Conservation (phyloP, 805 yeast species). For the Zygoascus ofunaensis region DNA sequence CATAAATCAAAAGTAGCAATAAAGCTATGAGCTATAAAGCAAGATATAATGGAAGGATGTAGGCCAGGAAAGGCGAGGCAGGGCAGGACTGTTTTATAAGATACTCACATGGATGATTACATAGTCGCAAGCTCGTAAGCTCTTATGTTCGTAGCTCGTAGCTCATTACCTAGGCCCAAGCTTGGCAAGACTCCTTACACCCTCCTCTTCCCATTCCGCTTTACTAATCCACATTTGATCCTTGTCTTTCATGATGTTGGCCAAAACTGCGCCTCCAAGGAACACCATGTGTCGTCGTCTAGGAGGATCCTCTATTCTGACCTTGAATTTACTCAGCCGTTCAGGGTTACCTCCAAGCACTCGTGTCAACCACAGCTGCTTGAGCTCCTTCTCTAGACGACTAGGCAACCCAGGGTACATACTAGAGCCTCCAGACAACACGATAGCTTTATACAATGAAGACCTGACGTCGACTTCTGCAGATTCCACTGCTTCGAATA, state of each 20-base stretch:
- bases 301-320: constrained; percentile 96
- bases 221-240: constrained; percentile 97
- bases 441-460: constrained; percentile 82
- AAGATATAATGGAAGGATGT: no score
- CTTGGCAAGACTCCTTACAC: constrained; percentile 73
- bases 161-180: constrained; percentile 81
- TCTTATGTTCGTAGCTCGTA: no score
- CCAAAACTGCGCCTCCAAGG: constrained; percentile 96
- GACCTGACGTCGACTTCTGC: constrained; percentile 93
- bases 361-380: constrained; percentile 88
- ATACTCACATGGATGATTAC: no score
- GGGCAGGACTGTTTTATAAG: no score
- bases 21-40: no score
- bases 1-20: no score
- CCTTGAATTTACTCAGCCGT: constrained; percentile 78
- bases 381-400: constrained; percentile 87
- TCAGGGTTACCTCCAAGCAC: constrained; percentile 82
- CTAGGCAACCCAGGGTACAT: constrained; percentile 99
- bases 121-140: no score
- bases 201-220: constrained; percentile 97
- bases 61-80: no score
- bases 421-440: constrained; percentile 93
- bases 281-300: constrained; percentile 98
- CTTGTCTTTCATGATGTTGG: constrained; percentile 95
- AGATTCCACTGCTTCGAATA: constrained; percentile 85